Percentiles rank a stretch among this genome's conserved stretches.
These are phyloP conservation scores for Calcarisporium arbuscula DNA, from an alignment of 2,329 filamentous ascomycete genomes.

Conservation along the genomic window DNA sequence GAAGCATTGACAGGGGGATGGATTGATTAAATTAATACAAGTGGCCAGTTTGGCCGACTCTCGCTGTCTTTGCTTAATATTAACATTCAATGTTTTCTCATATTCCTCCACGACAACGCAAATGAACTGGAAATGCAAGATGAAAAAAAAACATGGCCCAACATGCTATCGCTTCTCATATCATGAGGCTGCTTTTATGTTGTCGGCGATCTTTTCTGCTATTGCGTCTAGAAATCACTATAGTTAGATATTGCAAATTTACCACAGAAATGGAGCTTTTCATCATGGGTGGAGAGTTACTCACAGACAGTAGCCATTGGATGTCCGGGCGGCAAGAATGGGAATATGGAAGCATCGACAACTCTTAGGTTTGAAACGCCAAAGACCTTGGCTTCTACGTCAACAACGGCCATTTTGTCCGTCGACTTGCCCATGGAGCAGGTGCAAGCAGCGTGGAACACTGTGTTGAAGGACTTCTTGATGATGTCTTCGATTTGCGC, in stretches of 20 bases:
- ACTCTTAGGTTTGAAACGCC: constrained; percentile 50
- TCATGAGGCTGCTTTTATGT: too few relatives aligned
- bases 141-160: too few relatives aligned
- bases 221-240: neutral
- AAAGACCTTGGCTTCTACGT: constrained; percentile 50
- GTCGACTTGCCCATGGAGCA: constrained; percentile 27
- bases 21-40: too few relatives aligned
- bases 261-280: neutral
- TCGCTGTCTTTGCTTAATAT: too few relatives aligned
- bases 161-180: too few relatives aligned
- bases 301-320: neutral
- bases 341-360: constrained; percentile 54
- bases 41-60: too few relatives aligned
- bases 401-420: constrained; percentile 50
- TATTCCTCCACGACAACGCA: too few relatives aligned
- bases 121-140: too few relatives aligned
- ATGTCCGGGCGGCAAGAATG: constrained; percentile 4
- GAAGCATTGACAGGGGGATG: too few relatives aligned
- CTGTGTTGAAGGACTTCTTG: constrained; percentile 15
- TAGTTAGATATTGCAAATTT: neutral
- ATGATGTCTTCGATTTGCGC: constrained; percentile 32
- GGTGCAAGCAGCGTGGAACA: constrained; percentile 21
- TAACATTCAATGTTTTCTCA: too few relatives aligned
- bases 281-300: neutral
- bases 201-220: neutral